Conservation (phyloP, 2,329 filamentous ascomycete genomes). For the Cercospora canescens region DNA sequence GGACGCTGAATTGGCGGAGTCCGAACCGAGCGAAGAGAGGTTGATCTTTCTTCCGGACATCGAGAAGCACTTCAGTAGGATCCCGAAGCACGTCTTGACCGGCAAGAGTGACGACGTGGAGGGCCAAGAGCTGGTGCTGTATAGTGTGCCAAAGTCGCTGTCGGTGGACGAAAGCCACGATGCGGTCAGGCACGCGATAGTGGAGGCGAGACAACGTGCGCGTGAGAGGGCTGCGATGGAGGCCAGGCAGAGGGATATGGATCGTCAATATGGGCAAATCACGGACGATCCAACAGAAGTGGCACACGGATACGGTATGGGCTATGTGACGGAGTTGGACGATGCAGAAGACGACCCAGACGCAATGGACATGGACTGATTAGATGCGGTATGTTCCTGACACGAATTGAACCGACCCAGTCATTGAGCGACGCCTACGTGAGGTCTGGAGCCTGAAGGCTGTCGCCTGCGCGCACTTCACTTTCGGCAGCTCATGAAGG, state of each 20-base stretch:
- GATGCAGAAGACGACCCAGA: slow-evolving; percentile 58
- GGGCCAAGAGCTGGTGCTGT: slow-evolving; percentile 75
- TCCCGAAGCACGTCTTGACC: slow-evolving; percentile 68
- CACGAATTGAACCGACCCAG: background rate
- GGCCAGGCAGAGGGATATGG: slow-evolving; percentile 35
- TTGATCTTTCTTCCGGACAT: slow-evolving; percentile 84
- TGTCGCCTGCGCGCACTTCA: background rate
- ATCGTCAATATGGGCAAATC: slow-evolving; percentile 29
- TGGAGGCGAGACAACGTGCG: slow-evolving; percentile 72
- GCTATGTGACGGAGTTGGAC: slow-evolving; percentile 26
- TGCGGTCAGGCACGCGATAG: slow-evolving; percentile 77
- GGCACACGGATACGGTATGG: slow-evolving; percentile 35
- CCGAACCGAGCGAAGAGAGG: slow-evolving; percentile 60
- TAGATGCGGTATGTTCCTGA: background rate
- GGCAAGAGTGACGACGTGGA: slow-evolving; percentile 54
- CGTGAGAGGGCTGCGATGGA: slow-evolving; percentile 51
- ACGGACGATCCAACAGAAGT: slow-evolving; percentile 29
- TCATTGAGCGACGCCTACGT: background rate
- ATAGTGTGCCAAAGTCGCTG: slow-evolving; percentile 75
- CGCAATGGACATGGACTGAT: slow-evolving; percentile 64
- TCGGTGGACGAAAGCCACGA: slow-evolving; percentile 72
- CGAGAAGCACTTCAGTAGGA: slow-evolving; percentile 72
- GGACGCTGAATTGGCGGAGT: slow-evolving; percentile 78
- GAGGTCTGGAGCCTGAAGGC: background rate
- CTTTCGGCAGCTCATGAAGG: background rate